These are phyloP conservation scores for Lathyrus aphaca DNA, from an alignment of 306 rosid genomes.

Conservation along the genomic window DNA sequence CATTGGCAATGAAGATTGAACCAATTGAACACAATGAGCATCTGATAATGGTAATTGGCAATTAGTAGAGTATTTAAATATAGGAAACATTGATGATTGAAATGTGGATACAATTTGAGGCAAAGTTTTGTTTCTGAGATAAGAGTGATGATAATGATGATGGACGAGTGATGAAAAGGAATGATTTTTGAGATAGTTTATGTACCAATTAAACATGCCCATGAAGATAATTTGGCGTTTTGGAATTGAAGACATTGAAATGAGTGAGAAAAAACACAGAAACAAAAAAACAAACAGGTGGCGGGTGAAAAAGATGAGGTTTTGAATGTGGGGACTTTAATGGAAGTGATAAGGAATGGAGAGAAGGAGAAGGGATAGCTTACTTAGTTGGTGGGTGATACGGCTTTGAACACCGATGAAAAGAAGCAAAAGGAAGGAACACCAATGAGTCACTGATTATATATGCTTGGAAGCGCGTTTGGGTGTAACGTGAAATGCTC, in stretches of 20 bases:
- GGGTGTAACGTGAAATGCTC: neutral
- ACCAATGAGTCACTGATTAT: neutral
- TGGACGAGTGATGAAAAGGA: constrained; percentile 36
- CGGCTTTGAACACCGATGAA: constrained; percentile 3
- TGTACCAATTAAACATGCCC: constrained; percentile 36
- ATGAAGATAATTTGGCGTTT: constrained; percentile 24
- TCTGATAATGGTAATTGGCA: constrained; percentile 6
- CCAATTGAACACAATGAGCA: constrained; percentile 29
- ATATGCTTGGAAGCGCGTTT: neutral
- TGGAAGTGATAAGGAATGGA: neutral
- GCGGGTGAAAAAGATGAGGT: constrained; percentile 18
- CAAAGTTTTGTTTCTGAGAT: constrained; percentile 27
- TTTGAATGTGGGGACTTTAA: neutral
- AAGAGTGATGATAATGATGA: constrained; percentile 3
- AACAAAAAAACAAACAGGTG: neutral
- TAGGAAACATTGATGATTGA: constrained; percentile 32
- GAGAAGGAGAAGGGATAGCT: constrained; percentile 14
- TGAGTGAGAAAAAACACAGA: neutral
- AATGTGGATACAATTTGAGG: constrained; percentile 30
- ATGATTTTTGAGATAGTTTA: constrained; percentile 24
- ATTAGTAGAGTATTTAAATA: constrained; percentile 25
- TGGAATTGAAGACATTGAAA: constrained; percentile 30
- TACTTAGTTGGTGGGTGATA: constrained; percentile 1
- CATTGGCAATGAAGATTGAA: constrained; percentile 39
- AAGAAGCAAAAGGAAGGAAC: neutral